Evolutionary conservation across 257 asterid genomes (phyloP), one percentile per base, ranked within the genome.

Genomic region (Solanum chilense): DNA sequence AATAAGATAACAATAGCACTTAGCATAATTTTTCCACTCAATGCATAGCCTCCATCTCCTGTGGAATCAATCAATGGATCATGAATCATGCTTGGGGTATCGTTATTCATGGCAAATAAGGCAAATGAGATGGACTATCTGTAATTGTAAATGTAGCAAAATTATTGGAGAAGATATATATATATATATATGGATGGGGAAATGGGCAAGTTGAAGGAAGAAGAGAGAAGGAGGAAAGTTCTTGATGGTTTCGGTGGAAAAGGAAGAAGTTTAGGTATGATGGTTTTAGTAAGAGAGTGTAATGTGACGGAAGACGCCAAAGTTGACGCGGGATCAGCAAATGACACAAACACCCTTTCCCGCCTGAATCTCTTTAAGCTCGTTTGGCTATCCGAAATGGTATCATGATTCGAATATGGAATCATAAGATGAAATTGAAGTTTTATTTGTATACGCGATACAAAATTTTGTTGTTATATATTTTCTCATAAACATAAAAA

Each of bases 1-100:
- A 96, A 92, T 56, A 96, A 92, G 1, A 96, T 64, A 5, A 92
- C 83, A 0, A 94, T 93, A 25, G 98, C 93, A 87, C 92, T 89
- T 10, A 94, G 92, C 98, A 96, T 94, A 37, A 94, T 93, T 84
- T 92, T 94, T 2, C 98, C 98, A n/a, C 96, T 91, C 70, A 94
- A 60, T 1, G 92, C 96, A 89, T 89, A 96, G 33, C 88, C 91
- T 21, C 88, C 91, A 18, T 77, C 92, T 21, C 87, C 92, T 18
- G 77, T 89, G 5, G 84, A 88, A 21, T 87, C 18, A 80, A 47
- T 7, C 60, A 80, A 47, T 18, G 68, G 84, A 45, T 80, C 68
- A 29, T 80, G 68, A 16, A 47, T 21, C 15, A 25, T 27, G 33
- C 3, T 33, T 87, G 64, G 37, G 70, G 14, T 25, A 82, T 41